Evolutionary conservation across 2,329 filamentous ascomycete genomes (phyloP).

Genomic region (Ophiostoma australiae): DNA sequence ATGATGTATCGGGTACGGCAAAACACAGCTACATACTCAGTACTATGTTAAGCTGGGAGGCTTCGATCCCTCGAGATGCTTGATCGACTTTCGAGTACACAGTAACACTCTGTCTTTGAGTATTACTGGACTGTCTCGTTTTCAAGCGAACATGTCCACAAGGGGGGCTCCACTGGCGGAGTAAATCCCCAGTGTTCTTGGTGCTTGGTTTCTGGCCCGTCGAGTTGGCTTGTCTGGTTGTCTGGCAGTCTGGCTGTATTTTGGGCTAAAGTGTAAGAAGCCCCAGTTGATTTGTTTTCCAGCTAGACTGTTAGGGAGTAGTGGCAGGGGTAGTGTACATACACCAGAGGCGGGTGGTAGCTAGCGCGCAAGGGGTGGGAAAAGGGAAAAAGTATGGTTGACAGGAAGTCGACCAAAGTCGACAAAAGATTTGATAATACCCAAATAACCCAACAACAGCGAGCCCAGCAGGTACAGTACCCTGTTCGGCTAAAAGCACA

Average conservation of each 20-base stretch:
- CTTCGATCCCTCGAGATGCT: background rate
- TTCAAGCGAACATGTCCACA: background rate
- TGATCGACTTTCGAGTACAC: background rate
- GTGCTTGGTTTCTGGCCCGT: background rate
- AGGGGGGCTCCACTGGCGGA: background rate
- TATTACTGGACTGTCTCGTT: background rate
- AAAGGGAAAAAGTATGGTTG: background rate
- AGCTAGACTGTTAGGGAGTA: constrained; percentile 1
- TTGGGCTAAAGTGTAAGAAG: background rate
- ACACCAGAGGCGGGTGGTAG: background rate
- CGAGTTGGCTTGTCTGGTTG: too few species aligned
- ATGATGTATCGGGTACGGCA: background rate
- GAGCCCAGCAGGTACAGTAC: background rate
- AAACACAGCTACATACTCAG: background rate
- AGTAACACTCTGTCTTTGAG: too few species aligned
- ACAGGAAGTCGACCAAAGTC: background rate
- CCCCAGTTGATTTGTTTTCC: constrained; percentile 1
- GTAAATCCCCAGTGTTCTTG: background rate
- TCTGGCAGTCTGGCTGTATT: background rate
- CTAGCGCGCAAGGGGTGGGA: background rate
- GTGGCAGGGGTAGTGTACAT: background rate
- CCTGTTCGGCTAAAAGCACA: background rate
- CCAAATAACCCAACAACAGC: background rate
- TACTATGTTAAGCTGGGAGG: background rate
- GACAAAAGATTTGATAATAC: background rate